These are phyloP conservation scores for Yarrowia bubula DNA, from an alignment of 805 yeast genomes.

Conservation along the genomic window DNA sequence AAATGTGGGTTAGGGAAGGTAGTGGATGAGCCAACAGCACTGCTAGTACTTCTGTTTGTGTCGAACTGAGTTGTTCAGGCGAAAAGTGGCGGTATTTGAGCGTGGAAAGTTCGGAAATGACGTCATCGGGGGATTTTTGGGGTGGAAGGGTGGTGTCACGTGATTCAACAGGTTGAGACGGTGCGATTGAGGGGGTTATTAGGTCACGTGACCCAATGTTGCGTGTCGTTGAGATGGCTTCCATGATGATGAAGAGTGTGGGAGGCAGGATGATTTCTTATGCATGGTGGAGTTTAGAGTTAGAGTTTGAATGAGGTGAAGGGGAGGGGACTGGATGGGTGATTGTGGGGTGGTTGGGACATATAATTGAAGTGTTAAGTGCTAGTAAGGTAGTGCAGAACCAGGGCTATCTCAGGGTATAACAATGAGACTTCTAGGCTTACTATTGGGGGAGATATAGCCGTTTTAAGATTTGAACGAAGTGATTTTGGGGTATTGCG, in stretches of 20 bases:
- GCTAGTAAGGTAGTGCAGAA: too few species aligned
- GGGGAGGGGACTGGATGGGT: neutral
- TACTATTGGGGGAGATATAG: too few species aligned
- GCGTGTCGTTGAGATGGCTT: slow-evolving; percentile 4
- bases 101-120: neutral
- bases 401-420: too few species aligned
- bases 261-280: neutral
- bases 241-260: neutral
- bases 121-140: neutral
- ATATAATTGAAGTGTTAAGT: too few species aligned
- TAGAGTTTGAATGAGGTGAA: neutral
- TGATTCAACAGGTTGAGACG: neutral
- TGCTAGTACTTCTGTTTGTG: neutral
- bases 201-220: neutral
- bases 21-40: neutral
- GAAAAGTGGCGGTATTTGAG: neutral
- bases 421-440: too few species aligned
- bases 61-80: neutral
- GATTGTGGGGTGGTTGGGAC: neutral
- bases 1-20: neutral
- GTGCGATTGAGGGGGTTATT: neutral
- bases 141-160: neutral
- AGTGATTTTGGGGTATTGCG: too few species aligned
- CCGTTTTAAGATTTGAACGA: too few species aligned
- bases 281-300: neutral